Conservation (phyloP, 192 early-diverging fungal genomes). For the Umbelopsis ramanniana region DNA sequence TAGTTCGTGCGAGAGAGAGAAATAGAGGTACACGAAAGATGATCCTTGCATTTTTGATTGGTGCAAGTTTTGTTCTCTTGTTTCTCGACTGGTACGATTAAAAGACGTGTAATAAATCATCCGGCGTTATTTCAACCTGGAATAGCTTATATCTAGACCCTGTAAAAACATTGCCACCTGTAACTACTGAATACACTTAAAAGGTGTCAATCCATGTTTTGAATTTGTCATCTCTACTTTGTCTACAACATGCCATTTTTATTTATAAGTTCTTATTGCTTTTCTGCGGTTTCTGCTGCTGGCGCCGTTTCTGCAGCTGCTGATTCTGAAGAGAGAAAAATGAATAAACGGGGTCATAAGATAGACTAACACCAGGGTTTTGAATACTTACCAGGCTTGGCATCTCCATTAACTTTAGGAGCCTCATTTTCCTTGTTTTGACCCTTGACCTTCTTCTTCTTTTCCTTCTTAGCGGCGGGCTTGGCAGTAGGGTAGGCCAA, state of each 20-base stretch:
- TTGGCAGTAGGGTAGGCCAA: constrained; percentile 82
- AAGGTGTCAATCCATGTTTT: too few species aligned
- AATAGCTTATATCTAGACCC: too few species aligned
- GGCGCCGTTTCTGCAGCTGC: neutral
- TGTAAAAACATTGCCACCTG: too few species aligned
- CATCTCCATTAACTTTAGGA: neutral
- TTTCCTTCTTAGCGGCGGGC: constrained; percentile 54
- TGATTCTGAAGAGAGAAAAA: neutral
- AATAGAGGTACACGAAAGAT: constrained; percentile 73
- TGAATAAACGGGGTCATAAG: neutral
- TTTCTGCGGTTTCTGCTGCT: neutral
- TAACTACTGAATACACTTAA: too few species aligned
- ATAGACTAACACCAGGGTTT: too few species aligned
- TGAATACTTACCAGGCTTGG: neutral
- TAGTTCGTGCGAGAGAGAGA: constrained; percentile 66
- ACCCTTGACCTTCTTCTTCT: constrained; percentile 58
- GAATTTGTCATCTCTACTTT: too few species aligned
- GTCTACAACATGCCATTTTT: neutral
- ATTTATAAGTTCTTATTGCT: neutral
- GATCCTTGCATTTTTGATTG: constrained; percentile 71
- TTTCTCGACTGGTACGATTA: constrained; percentile 77
- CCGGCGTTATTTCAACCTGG: neutral
- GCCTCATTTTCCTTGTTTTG: constrained; percentile 44
- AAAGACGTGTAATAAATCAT: neutral
- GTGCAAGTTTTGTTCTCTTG: constrained; percentile 71